Evolutionary conservation across 257 asterid genomes (phyloP), one percentile per base, ranked within the genome.

Genomic region (Eucommia ulmoides): DNA sequence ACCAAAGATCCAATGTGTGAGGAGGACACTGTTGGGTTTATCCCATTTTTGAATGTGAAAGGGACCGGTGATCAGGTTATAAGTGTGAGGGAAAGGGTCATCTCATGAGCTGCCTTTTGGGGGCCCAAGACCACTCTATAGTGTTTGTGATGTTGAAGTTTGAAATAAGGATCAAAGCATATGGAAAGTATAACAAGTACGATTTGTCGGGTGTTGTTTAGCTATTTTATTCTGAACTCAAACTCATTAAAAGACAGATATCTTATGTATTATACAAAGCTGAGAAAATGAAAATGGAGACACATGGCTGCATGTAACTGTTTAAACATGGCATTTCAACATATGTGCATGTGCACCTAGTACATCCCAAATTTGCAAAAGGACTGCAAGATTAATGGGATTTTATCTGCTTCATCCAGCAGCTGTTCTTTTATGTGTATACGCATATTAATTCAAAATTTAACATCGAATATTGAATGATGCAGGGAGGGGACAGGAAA

Each of bases 401-500:
- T 10, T 35, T 35, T 35, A 35, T 2, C 44, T 10, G n/a, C 10
- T 1, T 0, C 16, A 35, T 35, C 16, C 15, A 35, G 38, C 15
- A 11, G 44, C n/a, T 35, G 2, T 35, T 35, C 5, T 35, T 35
- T 35, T 4, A 10, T 35, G 1, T 35, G n/a, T 4, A 18, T 26
- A 26, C n/a, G n/a, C 12, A 11, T 10, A 35, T 18, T 6, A 35
- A 10, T 6, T 46, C 20, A 23, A 22, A 44, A 50, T 33, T 46
- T 45, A 61, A 52, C 45, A 8, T 50, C 17, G 3, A 52, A 50
- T 55, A 10, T 35, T 35, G 60, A n/a, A n/a, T n/a, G n/a, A 23
- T 68, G 59, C 81, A 91, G 95, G 99, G 99, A 50, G 99, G 99
- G 25, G 99, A 91, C 60, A 64, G 99, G 10, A 91, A 91, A 72